Evolutionary conservation across 2,329 filamentous ascomycete species (phyloP).

Genomic region (Nothopassalora personata): DNA sequence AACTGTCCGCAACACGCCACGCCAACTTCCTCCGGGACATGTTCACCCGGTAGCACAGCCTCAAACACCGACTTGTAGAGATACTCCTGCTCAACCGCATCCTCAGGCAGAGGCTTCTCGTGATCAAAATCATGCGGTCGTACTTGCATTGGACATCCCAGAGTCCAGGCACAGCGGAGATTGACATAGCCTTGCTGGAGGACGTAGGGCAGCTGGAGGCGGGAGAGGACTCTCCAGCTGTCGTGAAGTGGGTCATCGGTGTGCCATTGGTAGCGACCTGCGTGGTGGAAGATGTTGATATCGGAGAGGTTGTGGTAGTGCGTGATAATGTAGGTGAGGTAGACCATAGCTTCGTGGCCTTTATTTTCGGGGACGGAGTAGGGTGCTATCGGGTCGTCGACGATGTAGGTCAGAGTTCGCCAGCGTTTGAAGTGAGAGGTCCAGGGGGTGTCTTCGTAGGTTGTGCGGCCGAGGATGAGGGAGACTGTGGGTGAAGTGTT

Average conservation of each 20-base stretch:
- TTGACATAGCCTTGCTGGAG: slow-evolving; percentile 50
- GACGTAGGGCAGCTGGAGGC: slow-evolving; percentile 47
- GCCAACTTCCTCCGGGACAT: slow-evolving; percentile 43
- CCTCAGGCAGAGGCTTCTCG: slow-evolving; percentile 5
- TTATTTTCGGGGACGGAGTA: slow-evolving; percentile 45
- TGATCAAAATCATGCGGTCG: slow-evolving; percentile 5
- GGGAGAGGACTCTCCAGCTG: slow-evolving; percentile 45
- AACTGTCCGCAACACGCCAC: slow-evolving; percentile 54
- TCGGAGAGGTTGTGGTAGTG: slow-evolving; percentile 52
- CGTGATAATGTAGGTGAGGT: slow-evolving; percentile 49
- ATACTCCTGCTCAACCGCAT: slow-evolving; percentile 33
- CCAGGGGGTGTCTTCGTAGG: too few relatives aligned
- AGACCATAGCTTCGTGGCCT: slow-evolving; percentile 48
- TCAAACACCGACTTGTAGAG: slow-evolving; percentile 47
- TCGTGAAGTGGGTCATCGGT: slow-evolving; percentile 50
- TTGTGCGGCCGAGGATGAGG: too few relatives aligned
- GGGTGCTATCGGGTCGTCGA: slow-evolving; percentile 33
- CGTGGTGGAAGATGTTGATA: slow-evolving; percentile 55
- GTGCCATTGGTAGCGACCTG: slow-evolving; percentile 52
- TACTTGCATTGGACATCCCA: slow-evolving; percentile 46
- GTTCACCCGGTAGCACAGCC: slow-evolving; percentile 41
- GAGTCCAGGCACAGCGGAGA: slow-evolving; percentile 48
- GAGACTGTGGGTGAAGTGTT: too few relatives aligned
- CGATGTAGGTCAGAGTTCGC: too few relatives aligned
- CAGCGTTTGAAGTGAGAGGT: too few relatives aligned